A percentile compares a stretch with the other conserved stretches of the same genome.
Evolutionary conservation across 2,329 filamentous ascomycete species (phyloP).

Genomic region (Fonsecaea nubica): DNA sequence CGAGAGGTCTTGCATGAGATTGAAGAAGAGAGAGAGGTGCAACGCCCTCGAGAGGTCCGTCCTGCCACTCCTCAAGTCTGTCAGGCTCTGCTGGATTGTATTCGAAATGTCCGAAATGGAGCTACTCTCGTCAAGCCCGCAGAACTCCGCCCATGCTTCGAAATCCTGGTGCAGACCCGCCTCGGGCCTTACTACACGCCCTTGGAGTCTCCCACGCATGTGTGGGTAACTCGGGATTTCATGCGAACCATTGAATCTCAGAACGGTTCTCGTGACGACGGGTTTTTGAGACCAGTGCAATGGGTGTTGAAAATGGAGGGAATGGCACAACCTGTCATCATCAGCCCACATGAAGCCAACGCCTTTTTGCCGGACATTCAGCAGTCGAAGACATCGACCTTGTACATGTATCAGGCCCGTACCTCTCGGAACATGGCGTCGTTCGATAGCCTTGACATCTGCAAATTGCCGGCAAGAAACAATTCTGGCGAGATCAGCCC

Average conservation of each 20-base stretch:
- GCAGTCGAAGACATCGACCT: conserved; percentile 43
- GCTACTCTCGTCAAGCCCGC: conserved; percentile 38
- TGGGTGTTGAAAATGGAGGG: conserved; percentile 57
- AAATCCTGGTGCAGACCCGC: conserved; percentile 48
- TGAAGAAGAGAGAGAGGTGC: conserved; percentile 64
- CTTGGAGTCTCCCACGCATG: conserved; percentile 46
- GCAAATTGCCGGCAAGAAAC: conserved; percentile 45
- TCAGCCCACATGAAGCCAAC: conserved; percentile 69
- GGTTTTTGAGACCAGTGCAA: conserved; percentile 60
- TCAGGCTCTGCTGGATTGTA: conserved; percentile 51
- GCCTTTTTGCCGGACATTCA: conserved; percentile 53
- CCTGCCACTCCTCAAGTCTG: conserved; percentile 57
- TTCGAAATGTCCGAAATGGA: conserved; percentile 50
- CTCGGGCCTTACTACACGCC: conserved; percentile 13
- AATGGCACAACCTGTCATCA: conserved; percentile 54
- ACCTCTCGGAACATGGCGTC: conserved; percentile 47
- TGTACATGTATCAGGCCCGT: conserved; percentile 63
- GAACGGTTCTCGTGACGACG: conserved; percentile 46
- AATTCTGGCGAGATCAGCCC: conserved; percentile 34
- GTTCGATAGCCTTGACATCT: conserved; percentile 58
- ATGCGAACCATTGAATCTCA: conserved; percentile 51
- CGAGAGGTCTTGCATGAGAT: conserved; percentile 68
- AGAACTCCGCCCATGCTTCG: conserved; percentile 57
- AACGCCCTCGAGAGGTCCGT: conserved; percentile 53
- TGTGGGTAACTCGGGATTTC: conserved; percentile 62